Evolutionary conservation across 106 monocot species (phyloP).

Genomic region (Chionographis japonica): DNA sequence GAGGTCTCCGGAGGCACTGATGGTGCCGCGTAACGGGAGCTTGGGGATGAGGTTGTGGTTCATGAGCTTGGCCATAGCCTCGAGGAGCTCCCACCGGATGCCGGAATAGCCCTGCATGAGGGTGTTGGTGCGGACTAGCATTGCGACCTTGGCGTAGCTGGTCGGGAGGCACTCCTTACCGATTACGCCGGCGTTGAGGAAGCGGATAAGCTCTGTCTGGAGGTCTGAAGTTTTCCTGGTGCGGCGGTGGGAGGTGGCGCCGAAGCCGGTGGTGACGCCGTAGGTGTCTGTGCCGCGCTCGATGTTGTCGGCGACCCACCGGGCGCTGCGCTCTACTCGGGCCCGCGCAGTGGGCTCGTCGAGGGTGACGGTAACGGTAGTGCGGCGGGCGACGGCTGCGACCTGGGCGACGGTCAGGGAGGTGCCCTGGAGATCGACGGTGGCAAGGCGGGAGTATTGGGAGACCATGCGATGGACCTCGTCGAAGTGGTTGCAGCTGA

Average conservation of each 20-base stretch:
- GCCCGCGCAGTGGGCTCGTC: background rate
- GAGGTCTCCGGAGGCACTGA: constrained; percentile 44
- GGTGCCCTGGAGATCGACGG: constrained; percentile 14
- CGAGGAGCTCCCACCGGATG: constrained; percentile 43
- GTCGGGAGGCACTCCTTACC: background rate
- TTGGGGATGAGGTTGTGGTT: constrained; percentile 25
- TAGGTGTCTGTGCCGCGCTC: constrained; percentile 34
- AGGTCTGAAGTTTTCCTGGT: constrained; percentile 29
- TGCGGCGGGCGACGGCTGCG: constrained; percentile 6
- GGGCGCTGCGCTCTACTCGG: constrained; percentile 7
- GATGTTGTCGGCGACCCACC: constrained; percentile 21
- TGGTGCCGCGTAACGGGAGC: constrained; percentile 34
- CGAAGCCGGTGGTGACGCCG: constrained; percentile 69
- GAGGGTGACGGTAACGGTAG: background rate
- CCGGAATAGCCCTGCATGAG: constrained; percentile 46
- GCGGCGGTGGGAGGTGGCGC: constrained; percentile 61
- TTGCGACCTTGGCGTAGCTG: constrained; percentile 15
- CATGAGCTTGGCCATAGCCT: constrained; percentile 28
- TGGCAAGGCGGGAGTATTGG: constrained; percentile 3
- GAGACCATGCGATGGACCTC: constrained; percentile 22
- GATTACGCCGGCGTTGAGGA: constrained; percentile 41
- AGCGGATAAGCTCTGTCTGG: constrained; percentile 39
- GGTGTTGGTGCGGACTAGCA: constrained; percentile 29
- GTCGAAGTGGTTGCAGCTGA: constrained; percentile 24
- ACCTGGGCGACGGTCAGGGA: constrained; percentile 26